These are phyloP conservation scores for Phytophthora sansomeana DNA, from an alignment of 352 stramenopile species.

Conservation along the genomic window DNA sequence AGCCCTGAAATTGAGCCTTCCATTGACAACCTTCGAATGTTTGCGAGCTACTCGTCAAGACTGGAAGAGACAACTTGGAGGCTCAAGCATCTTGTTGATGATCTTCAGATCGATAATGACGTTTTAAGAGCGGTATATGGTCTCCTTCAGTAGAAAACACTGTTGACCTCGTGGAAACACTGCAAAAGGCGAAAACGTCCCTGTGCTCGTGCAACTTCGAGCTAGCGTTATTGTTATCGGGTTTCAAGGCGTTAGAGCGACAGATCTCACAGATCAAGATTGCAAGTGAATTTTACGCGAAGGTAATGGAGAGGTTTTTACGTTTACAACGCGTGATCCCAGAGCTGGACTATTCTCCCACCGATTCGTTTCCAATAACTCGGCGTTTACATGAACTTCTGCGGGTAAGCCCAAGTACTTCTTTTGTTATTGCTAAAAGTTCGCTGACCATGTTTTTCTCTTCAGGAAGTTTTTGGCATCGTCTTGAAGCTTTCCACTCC, in stretches of 20 bases:
- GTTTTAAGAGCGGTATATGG: constrained; percentile 23
- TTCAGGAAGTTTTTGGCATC: constrained; percentile 44
- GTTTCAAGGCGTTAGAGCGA: constrained; percentile 35
- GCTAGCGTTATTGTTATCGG: constrained; percentile 57
- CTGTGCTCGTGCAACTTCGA: constrained; percentile 54
- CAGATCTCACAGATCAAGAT: constrained; percentile 29
- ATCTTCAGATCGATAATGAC: constrained; percentile 7
- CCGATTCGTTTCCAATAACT: constrained; percentile 35
- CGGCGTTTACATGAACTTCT: constrained; percentile 28
- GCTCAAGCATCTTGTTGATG: constrained; percentile 31
- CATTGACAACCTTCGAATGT: background rate
- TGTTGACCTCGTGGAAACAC: constrained; percentile 8
- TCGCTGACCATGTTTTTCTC: background rate
- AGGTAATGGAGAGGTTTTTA: constrained; percentile 32
- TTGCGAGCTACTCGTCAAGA: constrained; percentile 12
- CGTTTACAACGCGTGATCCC: constrained; percentile 47
- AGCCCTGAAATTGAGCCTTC: background rate
- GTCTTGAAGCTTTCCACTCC: constrained; percentile 35
- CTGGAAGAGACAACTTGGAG: constrained; percentile 22
- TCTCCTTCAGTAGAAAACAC: constrained; percentile 6
- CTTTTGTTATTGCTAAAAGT: background rate
- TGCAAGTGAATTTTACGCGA: constrained; percentile 21
- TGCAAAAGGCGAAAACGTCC: constrained; percentile 39
- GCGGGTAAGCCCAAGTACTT: constrained; percentile 14
- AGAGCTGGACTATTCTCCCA: constrained; percentile 57